Evolutionary conservation across 169 alveolate species (phyloP), one percentile per base, ranked within the genome.

Genomic region (Plasmodium gonderi): DNA sequence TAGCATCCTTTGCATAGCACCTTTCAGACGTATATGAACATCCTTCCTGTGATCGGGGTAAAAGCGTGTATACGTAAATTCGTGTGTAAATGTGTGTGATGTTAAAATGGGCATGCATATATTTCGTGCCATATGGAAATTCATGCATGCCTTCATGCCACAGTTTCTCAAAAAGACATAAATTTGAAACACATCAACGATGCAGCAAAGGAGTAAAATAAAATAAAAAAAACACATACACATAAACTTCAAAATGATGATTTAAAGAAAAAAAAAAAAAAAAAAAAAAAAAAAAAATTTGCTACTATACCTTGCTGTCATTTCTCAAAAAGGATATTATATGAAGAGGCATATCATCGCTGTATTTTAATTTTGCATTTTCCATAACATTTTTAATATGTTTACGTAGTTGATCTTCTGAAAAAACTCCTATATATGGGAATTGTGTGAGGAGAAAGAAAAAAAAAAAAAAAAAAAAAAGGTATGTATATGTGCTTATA

Each of bases 261-360:
- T 54, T 6, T 54, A 54, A 17, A 8, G 14, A 54, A 54, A 12
- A 29, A 29, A 9, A 1, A 1, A 11, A 20, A 5, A 11, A 1
- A 9, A n/a, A 1, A 54, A 4, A 54, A n/a, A 17, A 51, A 51
- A 14, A 51, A 2, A 31, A 11, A 8, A 54, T 4, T 54, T 54
- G 14, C 20, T 33, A 5, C 17, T n/a, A n/a, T 68, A 82, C 91
- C 72, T 82, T 68, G 20, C 1, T 0, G 33, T 68, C 72, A 38
- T 82, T 82, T 26, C 81, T 82, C 51, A 82, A 82, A 49, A 82
- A 69, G 29, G 91, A 82, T 47, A 82, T 68, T 2, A 82, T 82
- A 31, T 82, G 29, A 5, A 82, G 75, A 5, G 76, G 8, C 49
- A 68, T 47, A 51, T 69, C 54, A 45, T 82, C 81, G 36, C 64